Conservation (phyloP, 2,329 filamentous ascomycete genomes). For the Diatrype stigma region DNA sequence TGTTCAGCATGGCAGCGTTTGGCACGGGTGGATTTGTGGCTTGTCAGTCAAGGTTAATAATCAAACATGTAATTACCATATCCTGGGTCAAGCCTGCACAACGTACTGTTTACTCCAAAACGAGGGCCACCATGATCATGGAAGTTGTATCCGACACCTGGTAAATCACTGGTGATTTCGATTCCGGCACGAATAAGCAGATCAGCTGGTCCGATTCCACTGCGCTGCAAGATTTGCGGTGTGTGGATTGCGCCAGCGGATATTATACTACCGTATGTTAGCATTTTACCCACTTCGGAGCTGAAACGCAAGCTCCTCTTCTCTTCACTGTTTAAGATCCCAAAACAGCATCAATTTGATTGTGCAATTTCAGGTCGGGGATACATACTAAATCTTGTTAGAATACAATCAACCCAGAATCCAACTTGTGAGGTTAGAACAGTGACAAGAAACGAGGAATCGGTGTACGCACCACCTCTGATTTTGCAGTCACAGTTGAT, state of each 20-base stretch:
- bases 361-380: too few species aligned
- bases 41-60: too few species aligned
- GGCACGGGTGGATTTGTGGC: not conserved
- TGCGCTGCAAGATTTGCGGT: not conserved
- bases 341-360: too few species aligned
- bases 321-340: too few species aligned
- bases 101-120: too few species aligned
- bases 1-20: conserved; percentile 11
- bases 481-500: not conserved
- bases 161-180: not conserved
- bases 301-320: too few species aligned
- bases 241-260: not conserved
- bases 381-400: too few species aligned
- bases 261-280: not conserved
- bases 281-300: not conserved
- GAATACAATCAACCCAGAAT: too few species aligned
- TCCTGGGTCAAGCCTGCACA: too few species aligned
- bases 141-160: not conserved
- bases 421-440: too few species aligned
- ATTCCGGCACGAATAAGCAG: not conserved
- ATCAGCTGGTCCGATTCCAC: not conserved
- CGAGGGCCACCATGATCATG: not conserved
- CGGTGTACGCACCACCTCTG: not conserved
- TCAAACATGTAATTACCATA: too few species aligned
- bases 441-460: not conserved